A percentile compares a stretch with the other conserved stretches of the same genome.
These are phyloP conservation scores for Colletotrichum liaoningense DNA, from an alignment of 2,329 filamentous ascomycete genomes.

Conservation along the genomic window DNA sequence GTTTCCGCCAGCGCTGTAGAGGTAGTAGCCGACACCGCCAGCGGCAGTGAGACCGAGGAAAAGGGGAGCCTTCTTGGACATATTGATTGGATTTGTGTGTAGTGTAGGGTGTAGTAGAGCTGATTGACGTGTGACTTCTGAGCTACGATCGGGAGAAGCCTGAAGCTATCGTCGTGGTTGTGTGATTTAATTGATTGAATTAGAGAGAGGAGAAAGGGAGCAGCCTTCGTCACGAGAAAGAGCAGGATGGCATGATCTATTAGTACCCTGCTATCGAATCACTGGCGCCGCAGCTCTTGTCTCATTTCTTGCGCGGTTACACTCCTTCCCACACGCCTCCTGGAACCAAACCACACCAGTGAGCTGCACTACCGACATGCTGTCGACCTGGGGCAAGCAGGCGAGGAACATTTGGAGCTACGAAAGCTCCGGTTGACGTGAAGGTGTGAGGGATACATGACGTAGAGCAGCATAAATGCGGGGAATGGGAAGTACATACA, in stretches of 20 bases:
- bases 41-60: conserved; percentile 72
- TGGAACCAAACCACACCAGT: conserved; percentile 21
- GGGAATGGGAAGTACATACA: conserved; percentile 37
- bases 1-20: conserved; percentile 87
- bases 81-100: conserved; percentile 42
- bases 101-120: not conserved
- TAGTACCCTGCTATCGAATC: conserved; percentile 26
- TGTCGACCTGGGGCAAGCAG: not conserved
- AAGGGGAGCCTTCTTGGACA: conserved; percentile 60
- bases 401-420: conserved; percentile 21
- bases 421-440: conserved; percentile 11
- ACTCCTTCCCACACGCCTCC: conserved; percentile 14
- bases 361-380: not conserved
- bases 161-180: conserved; percentile 5
- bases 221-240: not conserved
- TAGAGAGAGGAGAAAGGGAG: not conserved
- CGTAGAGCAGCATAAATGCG: conserved; percentile 40
- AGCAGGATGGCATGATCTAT: conserved; percentile 32
- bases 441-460: conserved; percentile 41
- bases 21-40: conserved; percentile 85
- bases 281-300: conserved; percentile 20
- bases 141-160: not conserved
- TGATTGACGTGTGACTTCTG: not conserved
- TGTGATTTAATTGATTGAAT: conserved; percentile 21
- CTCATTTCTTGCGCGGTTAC: conserved; percentile 27